These are phyloP conservation scores for Fusarium temperatum DNA, from an alignment of 2,329 filamentous ascomycete genomes.

Conservation along the genomic window DNA sequence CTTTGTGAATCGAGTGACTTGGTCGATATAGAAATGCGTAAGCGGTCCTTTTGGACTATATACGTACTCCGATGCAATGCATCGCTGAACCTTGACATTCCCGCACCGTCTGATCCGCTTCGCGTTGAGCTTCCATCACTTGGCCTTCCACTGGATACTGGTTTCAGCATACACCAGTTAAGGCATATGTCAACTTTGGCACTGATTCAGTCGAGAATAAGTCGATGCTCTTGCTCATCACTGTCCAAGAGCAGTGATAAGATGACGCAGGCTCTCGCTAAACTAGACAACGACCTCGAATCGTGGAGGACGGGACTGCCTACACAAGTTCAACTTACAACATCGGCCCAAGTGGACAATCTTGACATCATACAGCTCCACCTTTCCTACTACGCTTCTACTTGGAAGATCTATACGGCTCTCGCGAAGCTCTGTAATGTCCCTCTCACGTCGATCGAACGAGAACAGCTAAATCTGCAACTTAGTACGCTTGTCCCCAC, in stretches of 20 bases:
- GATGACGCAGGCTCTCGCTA: background rate
- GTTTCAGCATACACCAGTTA: no score
- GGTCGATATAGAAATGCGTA: background rate
- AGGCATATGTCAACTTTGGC: background rate
- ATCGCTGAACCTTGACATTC: background rate
- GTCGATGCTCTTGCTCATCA: rapidly evolving
- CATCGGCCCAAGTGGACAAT: background rate
- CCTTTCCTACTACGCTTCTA: background rate
- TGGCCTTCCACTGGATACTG: rapidly evolving
- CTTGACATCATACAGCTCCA: background rate
- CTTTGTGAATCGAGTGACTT: rapidly evolving
- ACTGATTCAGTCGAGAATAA: background rate
- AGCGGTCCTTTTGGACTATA: background rate
- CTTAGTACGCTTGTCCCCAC: background rate
- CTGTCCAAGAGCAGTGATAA: background rate
- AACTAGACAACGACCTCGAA: background rate
- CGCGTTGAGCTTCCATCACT: background rate
- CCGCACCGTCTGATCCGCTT: background rate
- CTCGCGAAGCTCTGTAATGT: background rate
- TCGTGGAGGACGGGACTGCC: background rate
- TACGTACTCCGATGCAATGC: background rate
- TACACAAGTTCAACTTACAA: background rate
- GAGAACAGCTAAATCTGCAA: background rate
- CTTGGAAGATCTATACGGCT: background rate
- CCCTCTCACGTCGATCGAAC: background rate